These are phyloP conservation scores for Lenzites betulinus DNA, from an alignment of 768 basidiomycete species.

Conservation along the genomic window DNA sequence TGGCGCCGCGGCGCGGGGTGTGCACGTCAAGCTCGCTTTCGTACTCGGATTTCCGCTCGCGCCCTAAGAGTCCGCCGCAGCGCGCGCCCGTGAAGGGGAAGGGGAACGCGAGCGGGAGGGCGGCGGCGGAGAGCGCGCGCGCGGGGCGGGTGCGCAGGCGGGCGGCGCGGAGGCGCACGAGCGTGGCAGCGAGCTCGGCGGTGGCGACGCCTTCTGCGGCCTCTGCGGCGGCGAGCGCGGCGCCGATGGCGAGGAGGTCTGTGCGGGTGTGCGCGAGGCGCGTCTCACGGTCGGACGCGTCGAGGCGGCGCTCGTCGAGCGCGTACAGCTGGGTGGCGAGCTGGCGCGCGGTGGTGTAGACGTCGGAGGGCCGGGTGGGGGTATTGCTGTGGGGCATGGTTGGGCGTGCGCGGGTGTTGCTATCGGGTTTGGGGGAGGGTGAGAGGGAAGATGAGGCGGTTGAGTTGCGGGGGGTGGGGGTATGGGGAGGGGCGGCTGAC, in stretches of 20 bases:
- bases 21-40: too few relatives aligned
- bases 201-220: conserved; percentile 17
- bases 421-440: not conserved
- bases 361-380: not conserved
- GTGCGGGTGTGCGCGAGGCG: conserved; percentile 8
- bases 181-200: conserved; percentile 7
- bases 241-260: conserved; percentile 16
- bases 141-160: not conserved
- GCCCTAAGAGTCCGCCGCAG: too few relatives aligned
- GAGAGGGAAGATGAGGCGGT: too few relatives aligned
- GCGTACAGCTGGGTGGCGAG: conserved; percentile 10
- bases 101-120: not conserved
- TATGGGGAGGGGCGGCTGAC: not conserved
- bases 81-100: not conserved
- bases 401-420: not conserved
- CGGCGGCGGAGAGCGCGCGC: not conserved
- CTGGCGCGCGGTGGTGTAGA: conserved; percentile 12
- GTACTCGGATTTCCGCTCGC: too few relatives aligned
- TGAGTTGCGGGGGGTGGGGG: not conserved
- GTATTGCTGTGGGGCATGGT: not conserved
- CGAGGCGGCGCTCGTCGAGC: conserved; percentile 17
- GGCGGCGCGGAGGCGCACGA: conserved; percentile 1
- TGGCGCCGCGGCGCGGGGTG: not conserved
- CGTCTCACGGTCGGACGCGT: not conserved
- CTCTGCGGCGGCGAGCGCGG: conserved; percentile 19